Conservation (phyloP, 2,329 filamentous ascomycete species). For the Phyllosticta citrichinensis region DNA sequence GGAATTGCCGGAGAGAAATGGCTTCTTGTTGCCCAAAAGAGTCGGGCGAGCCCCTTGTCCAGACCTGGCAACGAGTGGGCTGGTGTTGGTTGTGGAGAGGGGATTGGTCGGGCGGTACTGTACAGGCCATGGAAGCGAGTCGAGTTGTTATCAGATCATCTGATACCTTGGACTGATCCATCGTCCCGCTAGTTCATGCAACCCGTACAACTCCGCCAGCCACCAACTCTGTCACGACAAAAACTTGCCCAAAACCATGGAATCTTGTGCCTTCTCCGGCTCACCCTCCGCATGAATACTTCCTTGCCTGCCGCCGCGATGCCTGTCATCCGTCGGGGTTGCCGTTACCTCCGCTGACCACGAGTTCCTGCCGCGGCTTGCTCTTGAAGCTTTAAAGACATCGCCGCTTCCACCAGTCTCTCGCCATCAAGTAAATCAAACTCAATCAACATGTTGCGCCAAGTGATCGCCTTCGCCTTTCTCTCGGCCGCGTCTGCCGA, state of each 20-base stretch:
- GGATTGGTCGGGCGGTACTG: background rate
- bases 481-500: background rate
- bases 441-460: background rate
- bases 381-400: background rate
- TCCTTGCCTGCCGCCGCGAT: background rate
- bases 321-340: background rate
- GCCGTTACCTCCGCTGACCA: background rate
- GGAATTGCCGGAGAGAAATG: background rate
- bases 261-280: background rate
- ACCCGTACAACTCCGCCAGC: background rate
- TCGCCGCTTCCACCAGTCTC: background rate
- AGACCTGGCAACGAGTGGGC: no score
- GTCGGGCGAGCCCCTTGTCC: background rate
- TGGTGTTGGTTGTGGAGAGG: background rate
- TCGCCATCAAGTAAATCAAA: background rate
- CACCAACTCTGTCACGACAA: background rate
- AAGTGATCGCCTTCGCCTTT: background rate
- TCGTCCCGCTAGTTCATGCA: background rate
- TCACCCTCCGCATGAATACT: background rate
- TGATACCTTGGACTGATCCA: conserved; percentile 6
- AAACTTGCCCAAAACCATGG: background rate
- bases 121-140: background rate
- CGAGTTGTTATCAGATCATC: conserved; percentile 4
- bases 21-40: background rate
- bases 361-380: background rate